Evolutionary conservation across 2,329 filamentous ascomycete species (phyloP).

Genomic region (Fusarium tricinctum): DNA sequence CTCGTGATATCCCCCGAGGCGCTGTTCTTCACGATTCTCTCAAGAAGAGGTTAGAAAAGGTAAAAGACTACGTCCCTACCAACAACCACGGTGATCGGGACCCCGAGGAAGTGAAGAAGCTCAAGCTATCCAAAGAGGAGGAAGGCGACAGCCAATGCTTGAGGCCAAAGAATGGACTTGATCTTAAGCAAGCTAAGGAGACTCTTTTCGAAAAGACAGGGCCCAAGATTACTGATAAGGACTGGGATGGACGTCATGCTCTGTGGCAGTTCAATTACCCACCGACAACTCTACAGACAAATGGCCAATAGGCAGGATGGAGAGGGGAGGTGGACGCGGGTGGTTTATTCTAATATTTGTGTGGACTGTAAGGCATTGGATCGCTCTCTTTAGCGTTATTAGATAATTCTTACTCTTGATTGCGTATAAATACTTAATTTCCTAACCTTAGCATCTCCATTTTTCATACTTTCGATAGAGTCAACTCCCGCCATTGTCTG

Average conservation of each 20-base stretch:
- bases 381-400: too few species aligned
- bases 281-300: not conserved
- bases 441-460: too few species aligned
- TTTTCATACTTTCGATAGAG: too few species aligned
- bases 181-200: not conserved
- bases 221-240: not conserved
- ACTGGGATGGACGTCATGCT: not conserved
- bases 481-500: too few species aligned
- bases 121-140: not conserved
- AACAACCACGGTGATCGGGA: conserved; percentile 6
- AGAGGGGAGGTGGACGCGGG: too few species aligned
- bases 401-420: too few species aligned
- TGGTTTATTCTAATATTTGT: too few species aligned
- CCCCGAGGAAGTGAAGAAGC: not conserved
- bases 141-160: not conserved
- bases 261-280: not conserved
- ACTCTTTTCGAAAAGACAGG: not conserved
- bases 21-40: conserved; percentile 9
- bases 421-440: too few species aligned
- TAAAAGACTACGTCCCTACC: rapidly evolving
- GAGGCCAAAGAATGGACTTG: not conserved
- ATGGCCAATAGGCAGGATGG: not conserved
- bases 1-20: not conserved
- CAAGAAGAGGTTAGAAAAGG: not conserved
- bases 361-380: too few species aligned